These are phyloP conservation scores for Macrolepiota fuliginosa DNA, from an alignment of 768 basidiomycete species.

Conservation along the genomic window DNA sequence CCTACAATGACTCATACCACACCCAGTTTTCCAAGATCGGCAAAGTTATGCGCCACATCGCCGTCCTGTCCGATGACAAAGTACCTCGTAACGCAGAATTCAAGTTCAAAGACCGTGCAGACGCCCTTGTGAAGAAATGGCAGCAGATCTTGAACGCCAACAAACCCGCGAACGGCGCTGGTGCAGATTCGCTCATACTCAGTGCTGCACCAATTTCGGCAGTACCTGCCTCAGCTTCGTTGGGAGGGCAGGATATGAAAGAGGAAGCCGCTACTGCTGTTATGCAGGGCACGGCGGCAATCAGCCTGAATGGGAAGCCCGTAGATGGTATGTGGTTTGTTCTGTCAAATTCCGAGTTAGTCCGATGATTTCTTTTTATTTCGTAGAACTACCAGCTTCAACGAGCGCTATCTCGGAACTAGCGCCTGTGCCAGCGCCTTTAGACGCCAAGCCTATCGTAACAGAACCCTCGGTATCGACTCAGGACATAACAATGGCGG, in stretches of 20 bases:
- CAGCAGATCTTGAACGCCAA: constrained; percentile 48
- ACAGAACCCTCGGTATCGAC: not conserved
- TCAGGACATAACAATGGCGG: constrained; percentile 5
- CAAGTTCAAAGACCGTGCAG: constrained; percentile 70
- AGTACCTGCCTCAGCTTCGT: constrained; percentile 10
- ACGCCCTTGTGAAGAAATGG: constrained; percentile 70
- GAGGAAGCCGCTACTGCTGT: constrained; percentile 21
- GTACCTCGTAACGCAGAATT: constrained; percentile 64
- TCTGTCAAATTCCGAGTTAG: not conserved
- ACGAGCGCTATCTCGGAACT: not conserved
- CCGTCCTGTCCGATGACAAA: constrained; percentile 47
- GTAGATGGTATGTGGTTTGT: constrained; percentile 4
- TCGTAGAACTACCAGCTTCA: not conserved
- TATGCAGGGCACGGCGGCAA: constrained; percentile 25
- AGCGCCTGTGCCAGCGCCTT: not conserved
- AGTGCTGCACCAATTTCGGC: constrained; percentile 3
- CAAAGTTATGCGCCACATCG: constrained; percentile 88
- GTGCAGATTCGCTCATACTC: constrained; percentile 1
- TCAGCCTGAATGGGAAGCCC: constrained; percentile 35
- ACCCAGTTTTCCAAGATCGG: constrained; percentile 75
- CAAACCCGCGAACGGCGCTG: constrained; percentile 22
- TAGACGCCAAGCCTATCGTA: not conserved
- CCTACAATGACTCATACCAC: not conserved
- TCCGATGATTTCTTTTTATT: not conserved
- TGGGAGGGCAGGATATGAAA: not conserved